These are phyloP conservation scores for Aspergillus incahuasiensis DNA, from an alignment of 495 filamentous ascomycete species.

Conservation along the genomic window DNA sequence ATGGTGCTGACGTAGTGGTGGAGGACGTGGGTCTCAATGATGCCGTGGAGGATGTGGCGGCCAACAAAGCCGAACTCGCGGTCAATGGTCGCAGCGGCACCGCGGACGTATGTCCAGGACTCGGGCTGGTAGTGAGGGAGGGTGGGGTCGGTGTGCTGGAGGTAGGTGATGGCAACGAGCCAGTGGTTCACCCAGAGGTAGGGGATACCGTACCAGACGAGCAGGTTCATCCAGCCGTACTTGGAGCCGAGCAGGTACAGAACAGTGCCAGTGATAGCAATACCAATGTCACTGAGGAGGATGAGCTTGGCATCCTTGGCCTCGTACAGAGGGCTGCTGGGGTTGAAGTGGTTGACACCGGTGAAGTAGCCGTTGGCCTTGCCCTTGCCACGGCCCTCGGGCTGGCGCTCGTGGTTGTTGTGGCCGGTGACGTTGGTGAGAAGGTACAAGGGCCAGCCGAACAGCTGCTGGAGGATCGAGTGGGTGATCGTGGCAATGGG, in stretches of 20 bases:
- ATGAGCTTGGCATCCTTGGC: slow-evolving; percentile 81
- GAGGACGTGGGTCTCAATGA: slow-evolving; percentile 59
- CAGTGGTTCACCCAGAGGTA: slow-evolving; percentile 99
- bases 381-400: slow-evolving; percentile 83
- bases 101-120: slow-evolving; percentile 54
- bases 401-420: slow-evolving; percentile 80
- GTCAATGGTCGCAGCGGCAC: slow-evolving; percentile 56
- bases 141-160: slow-evolving; percentile 58
- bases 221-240: slow-evolving; percentile 79
- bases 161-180: slow-evolving; percentile 60
- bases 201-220: slow-evolving; percentile 90
- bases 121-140: slow-evolving; percentile 55
- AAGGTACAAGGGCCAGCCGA: slow-evolving; percentile 86
- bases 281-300: slow-evolving; percentile 74
- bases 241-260: slow-evolving; percentile 60
- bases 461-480: slow-evolving; percentile 76
- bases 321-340: slow-evolving; percentile 84
- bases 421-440: slow-evolving; percentile 87
- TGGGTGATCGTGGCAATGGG: slow-evolving; percentile 73
- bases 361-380: slow-evolving; percentile 76
- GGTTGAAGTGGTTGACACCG: slow-evolving; percentile 94
- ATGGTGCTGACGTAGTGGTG: slow-evolving; percentile 60
- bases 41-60: slow-evolving; percentile 54
- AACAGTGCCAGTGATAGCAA: slow-evolving; percentile 53
- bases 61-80: slow-evolving; percentile 59